Conservation (phyloP, 2,329 filamentous ascomycete genomes). For the Ceratocystis lukuohia region DNA sequence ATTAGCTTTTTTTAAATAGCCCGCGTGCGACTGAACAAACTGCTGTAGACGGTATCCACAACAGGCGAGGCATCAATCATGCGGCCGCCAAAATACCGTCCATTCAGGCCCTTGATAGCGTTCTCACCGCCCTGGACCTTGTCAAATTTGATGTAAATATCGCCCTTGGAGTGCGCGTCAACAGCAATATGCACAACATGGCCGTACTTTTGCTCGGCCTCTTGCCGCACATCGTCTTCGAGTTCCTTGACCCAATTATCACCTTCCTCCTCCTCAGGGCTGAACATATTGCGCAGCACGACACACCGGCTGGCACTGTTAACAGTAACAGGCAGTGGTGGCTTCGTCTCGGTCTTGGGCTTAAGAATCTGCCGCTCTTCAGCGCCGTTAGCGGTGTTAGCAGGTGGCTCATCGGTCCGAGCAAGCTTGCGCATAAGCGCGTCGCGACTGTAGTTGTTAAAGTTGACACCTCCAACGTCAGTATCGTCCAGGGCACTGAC, state of each 20-base stretch:
- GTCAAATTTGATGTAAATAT: slow-evolving; percentile 98
- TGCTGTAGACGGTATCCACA: slow-evolving; percentile 97
- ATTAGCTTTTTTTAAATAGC: slow-evolving; percentile 47
- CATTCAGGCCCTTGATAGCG: slow-evolving; percentile 93
- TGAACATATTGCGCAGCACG: slow-evolving; percentile 89
- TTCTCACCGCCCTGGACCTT: slow-evolving; percentile 90
- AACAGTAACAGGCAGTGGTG: slow-evolving; percentile 68
- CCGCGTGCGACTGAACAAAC: slow-evolving; percentile 77
- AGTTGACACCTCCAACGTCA: slow-evolving; percentile 95
- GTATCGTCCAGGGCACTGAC: slow-evolving; percentile 94
- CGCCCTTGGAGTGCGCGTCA: slow-evolving; percentile 84
- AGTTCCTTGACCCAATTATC: slow-evolving; percentile 85
- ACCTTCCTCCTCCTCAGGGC: slow-evolving; percentile 77
- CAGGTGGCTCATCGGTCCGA: slow-evolving; percentile 70
- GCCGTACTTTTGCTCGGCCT: slow-evolving; percentile 92
- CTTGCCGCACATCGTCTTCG: slow-evolving; percentile 80
- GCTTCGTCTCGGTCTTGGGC: slow-evolving; percentile 65
- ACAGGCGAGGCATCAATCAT: slow-evolving; percentile 92
- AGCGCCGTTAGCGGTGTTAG: slow-evolving; percentile 36
- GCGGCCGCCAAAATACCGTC: slow-evolving; percentile 83
- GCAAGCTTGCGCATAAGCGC: slow-evolving; percentile 97
- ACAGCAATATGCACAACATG: slow-evolving; percentile 94
- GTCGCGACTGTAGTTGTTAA: slow-evolving; percentile 98
- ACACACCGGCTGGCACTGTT: slow-evolving; percentile 91
- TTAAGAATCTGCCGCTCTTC: slow-evolving; percentile 61